Evolutionary conservation across 768 basidiomycete genomes (phyloP).

Genomic region (Lyophyllum shimeji): DNA sequence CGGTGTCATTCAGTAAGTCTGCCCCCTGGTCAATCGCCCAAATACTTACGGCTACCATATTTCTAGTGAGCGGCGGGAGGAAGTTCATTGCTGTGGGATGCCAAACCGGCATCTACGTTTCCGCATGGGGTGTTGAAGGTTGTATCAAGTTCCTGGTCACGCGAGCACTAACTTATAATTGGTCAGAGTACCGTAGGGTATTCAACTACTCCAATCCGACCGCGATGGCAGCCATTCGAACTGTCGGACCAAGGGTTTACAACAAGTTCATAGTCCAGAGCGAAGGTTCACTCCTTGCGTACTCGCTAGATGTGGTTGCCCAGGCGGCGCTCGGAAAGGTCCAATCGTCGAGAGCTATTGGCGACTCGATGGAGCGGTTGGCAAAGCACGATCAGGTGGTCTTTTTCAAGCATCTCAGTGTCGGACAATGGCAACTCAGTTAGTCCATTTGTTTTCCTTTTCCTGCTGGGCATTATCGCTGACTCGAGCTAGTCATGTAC

Average conservation of each 20-base stretch:
- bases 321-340: conserved; percentile 54
- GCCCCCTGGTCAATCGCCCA: background rate
- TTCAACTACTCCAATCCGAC: conserved; percentile 50
- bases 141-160: too few species aligned
- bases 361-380: conserved; percentile 62
- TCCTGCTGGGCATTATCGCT: background rate
- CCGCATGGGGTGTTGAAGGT: conserved; percentile 56
- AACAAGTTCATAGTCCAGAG: conserved; percentile 70
- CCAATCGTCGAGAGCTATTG: conserved; percentile 40
- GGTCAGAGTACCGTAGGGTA: conserved; percentile 57
- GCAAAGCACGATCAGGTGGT: conserved; percentile 48
- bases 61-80: conserved; percentile 47
- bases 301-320: conserved; percentile 70
- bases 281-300: conserved; percentile 58
- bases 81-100: conserved; percentile 67
- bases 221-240: conserved; percentile 56
- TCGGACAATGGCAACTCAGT: conserved; percentile 60
- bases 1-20: conserved; percentile 62
- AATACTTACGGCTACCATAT: background rate
- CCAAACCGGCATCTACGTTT: conserved; percentile 68
- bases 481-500: conserved; percentile 55
- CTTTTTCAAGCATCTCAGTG: conserved; percentile 58
- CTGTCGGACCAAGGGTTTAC: conserved; percentile 39
- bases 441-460: conserved; percentile 19
- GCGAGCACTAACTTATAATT: background rate